Base-by-base conservation (phyloP, 768 basidiomycete genomes). In the Gymnopilus junonius region DNA sequence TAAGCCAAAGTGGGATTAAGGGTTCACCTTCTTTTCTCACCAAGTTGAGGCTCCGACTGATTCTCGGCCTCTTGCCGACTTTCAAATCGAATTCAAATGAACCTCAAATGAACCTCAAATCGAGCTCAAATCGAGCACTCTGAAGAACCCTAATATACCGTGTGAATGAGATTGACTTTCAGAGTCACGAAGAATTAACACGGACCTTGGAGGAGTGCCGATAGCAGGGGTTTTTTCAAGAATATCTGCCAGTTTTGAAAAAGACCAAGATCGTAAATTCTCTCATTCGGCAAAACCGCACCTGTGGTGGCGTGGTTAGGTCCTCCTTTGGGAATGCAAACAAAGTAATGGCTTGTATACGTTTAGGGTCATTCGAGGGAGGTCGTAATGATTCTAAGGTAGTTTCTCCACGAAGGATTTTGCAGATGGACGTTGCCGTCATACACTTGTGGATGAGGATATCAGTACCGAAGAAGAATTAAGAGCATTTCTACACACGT, bases 221-320 rank as follows among this genome's bases (percentile, higher is more conserved):
- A 55, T 27, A 76, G 56, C 23, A 74, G 62, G 7, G 74, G 74
- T 17, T 63, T 48, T 14, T 55, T 34, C 62, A 67, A 59, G 43
- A 76, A 67, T 37, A 53, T 43, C 20, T 53, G 61, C 69, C 75
- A 73, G 64, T 82, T 83, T 27, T 43, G 39, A 23, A 62, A 50
- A 8, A 39, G 32, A 8, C 80, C 80, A 35, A 79, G 68, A 63
- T 83, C 79, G 48, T 83, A 83, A 17, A 79, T 67, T 10, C 74
- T 70, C 64, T 79, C 77, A 17, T 62, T 66, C 3, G 68, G 64
- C 21, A 71, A 66, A 5, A 75, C 61, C 34, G 69, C 55, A 34
- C 4, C 54, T 17, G 65, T 55, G 17, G 76, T 64, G 17, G 25
- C 40, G 10, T 58, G 43, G 7, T 55, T 37, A 23, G 46, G 12